Base-by-base conservation (phyloP, 208 protist species). In the Crithidia expoeki region DNA sequence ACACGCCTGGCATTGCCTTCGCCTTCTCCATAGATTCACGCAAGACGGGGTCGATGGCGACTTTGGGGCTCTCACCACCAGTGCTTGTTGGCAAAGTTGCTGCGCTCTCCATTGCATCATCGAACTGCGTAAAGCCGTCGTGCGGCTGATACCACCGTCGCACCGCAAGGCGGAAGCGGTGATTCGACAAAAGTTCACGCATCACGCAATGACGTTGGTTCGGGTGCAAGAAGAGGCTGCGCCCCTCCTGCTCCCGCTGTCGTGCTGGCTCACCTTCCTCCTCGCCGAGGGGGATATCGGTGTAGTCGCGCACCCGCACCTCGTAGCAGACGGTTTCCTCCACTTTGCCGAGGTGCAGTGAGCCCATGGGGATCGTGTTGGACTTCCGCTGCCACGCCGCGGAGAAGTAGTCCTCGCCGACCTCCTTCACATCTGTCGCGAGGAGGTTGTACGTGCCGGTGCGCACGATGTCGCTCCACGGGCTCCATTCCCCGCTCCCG, bases 321-420 rank as follows among this genome's bases (percentile, higher is more conserved):
- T 97, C 86, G 67, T 93, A 95, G 72, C 81, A 83, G 32, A 93
- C 53, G 49, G 88, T 90, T 73, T 94, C 88, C 81, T 97, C 90
- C 25, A 88, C 74, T 57, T 81, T 63, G 34, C 88, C 88, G 44
- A 89, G 62, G 34, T 59, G 63, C 49, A 94, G 71, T 17, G 68
- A 62, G 57, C 81, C 74, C 56, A 81, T 64, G 65, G 83, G 58
- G 50, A 81, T 84, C n/a, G 84, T 84, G 65, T 92, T 92, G 9
- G 84, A 53, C 65, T 82, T 74, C 16, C 92, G 80, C 75, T 94
- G 81, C 92, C 92, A 96, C 23, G 65, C 58, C 2, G 83, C 79
- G 25, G 81, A 71, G n/a, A 96, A 70, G 72, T 89, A 95, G 75
- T 94, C 88, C 69, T 96, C 92, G 66, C 92, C 92, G 30, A 88